Base-by-base conservation (phyloP, 345 rosid species). In the Ricinus communis region DNA sequence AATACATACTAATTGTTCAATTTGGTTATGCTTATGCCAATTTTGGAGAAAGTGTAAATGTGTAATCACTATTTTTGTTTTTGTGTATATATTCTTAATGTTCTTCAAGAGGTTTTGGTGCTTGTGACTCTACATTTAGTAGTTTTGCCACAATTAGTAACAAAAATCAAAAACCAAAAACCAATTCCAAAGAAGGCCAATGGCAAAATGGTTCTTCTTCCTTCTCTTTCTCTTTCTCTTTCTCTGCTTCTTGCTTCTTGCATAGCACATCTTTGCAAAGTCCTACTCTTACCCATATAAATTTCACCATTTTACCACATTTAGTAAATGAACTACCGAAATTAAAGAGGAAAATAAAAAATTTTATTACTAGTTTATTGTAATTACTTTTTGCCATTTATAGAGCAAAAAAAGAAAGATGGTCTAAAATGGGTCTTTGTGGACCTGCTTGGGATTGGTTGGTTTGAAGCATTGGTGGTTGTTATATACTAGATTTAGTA, bases 171-270 rank as follows among this genome's bases (percentile, higher is more conserved):
- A 3, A 24, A n/a, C 0, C 38, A 43, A 16, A 16, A 47, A 19
- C 56, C 69, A 49, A 65, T 30, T 65, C 41, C 18, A 65, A 33
- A 65, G 4, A 65, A 43, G 30, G 15, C 24, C 22, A 65, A 65
- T 46, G 11, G n/a, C 51, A 62, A 22, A 11, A 62, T 62, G 1
- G 25, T n/a, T n/a, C n/a, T n/a, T n/a, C n/a, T n/a, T n/a, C n/a
- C n/a, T n/a, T n/a, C n/a, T n/a, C n/a, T n/a, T n/a, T n/a, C n/a
- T n/a, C n/a, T n/a, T 31, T 15, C 27, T n/a, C 55, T 51, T 58
- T 5, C n/a, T 25, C 59, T 54, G 19, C 36, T 14, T 56, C 18
- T 56, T 40, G 49, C n/a, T 60, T 60, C 65, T 27, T 65, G 68
- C 68, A 60, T 33, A 30, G n/a, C 30, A 45, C 11, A 31, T 33